Evolutionary conservation across 768 basidiomycete genomes (phyloP).

Genomic region (Russula virescens): DNA sequence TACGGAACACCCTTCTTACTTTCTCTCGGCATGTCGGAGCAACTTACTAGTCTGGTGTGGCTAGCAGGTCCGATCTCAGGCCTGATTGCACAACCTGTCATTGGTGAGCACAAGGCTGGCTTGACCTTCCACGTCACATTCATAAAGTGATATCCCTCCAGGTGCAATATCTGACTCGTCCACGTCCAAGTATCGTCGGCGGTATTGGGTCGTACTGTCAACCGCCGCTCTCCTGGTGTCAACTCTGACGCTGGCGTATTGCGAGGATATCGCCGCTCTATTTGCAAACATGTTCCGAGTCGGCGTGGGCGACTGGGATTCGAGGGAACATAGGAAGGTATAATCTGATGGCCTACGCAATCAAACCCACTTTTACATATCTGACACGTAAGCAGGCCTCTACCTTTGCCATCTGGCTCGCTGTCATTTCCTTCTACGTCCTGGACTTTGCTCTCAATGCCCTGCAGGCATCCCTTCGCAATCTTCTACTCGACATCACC

Average conservation of each 20-base stretch:
- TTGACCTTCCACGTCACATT: not conserved
- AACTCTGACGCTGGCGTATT: constrained; percentile 79
- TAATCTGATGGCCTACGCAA: not conserved
- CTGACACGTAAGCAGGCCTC: constrained; percentile 43
- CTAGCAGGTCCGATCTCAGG: constrained; percentile 93
- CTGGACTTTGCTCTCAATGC: constrained; percentile 98
- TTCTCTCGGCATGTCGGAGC: constrained; percentile 73
- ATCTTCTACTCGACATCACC: constrained; percentile 87
- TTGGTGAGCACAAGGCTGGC: constrained; percentile 51
- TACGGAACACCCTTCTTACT: constrained; percentile 95
- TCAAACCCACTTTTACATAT: not conserved
- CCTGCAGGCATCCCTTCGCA: constrained; percentile 84
- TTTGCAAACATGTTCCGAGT: constrained; percentile 72
- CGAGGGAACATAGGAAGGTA: constrained; percentile 58
- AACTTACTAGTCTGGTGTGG: constrained; percentile 93
- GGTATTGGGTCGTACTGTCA: constrained; percentile 91
- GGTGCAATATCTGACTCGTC: constrained; percentile 96
- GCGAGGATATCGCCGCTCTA: constrained; percentile 60
- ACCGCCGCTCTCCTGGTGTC: constrained; percentile 75
- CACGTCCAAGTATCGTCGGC: constrained; percentile 79
- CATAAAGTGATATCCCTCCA: constrained; percentile 29
- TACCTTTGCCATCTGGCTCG: constrained; percentile 74
- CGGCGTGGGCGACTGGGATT: constrained; percentile 85
- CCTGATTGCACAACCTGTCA: constrained; percentile 92
- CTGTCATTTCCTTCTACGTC: constrained; percentile 85